Evolutionary conservation across 345 rosid genomes (phyloP), one percentile per base, ranked within the genome.

Genomic region (Linum lewisii): DNA sequence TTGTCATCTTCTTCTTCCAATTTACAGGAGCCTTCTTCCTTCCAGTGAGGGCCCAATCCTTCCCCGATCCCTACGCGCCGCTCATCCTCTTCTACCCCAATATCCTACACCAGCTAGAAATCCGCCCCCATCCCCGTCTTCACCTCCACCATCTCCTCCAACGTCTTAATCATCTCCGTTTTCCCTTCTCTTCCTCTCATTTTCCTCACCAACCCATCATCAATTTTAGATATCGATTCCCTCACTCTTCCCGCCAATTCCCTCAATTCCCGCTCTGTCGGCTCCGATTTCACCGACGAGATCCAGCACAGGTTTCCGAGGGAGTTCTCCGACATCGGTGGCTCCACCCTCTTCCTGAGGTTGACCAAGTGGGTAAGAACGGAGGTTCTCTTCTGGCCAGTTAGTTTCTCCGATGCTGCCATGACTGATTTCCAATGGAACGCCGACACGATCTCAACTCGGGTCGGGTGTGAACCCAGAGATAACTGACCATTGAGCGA

Each of bases 21-120:
- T n/a, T n/a, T n/a, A n/a, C n/a, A n/a, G n/a, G n/a, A n/a, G n/a
- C n/a, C n/a, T n/a, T n/a, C n/a, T n/a, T n/a, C n/a, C n/a, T n/a
- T n/a, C n/a, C n/a, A n/a, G n/a, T n/a, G n/a, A n/a, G n/a, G n/a
- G n/a, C n/a, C n/a, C n/a, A n/a, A n/a, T n/a, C n/a, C n/a, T n/a
- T n/a, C n/a, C n/a, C n/a, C n/a, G n/a, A n/a, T n/a, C n/a, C n/a
- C n/a, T n/a, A n/a, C n/a, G n/a, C n/a, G n/a, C n/a, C n/a, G n/a
- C n/a, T n/a, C n/a, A n/a, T n/a, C n/a, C n/a, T n/a, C n/a, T n/a
- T n/a, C n/a, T n/a, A n/a, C n/a, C n/a, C n/a, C n/a, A n/a, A n/a
- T 21, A 76, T 22, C 7, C 64, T 78, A 24, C 85, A 73, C 79
- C 79, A 76, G 37, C 77, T 72, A 49, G 58, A 63, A 24, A 16